Evolutionary conservation across 257 asterid genomes (phyloP).

Genomic region (Mentha longifolia): DNA sequence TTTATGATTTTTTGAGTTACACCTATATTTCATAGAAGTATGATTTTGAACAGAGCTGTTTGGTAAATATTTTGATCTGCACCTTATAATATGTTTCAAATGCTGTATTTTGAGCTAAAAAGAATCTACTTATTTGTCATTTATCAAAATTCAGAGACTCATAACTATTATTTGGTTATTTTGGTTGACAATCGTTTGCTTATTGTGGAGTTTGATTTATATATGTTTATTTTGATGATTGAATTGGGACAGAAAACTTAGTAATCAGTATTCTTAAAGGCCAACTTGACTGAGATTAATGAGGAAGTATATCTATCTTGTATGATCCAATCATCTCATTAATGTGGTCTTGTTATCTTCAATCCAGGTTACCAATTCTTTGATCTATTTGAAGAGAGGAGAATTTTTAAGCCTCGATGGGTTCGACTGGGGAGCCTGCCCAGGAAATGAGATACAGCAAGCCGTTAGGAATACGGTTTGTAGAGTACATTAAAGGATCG

Average conservation of each 20-base stretch:
- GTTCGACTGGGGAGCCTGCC: conserved; percentile 46
- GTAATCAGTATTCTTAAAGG: background rate
- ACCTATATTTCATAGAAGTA: background rate
- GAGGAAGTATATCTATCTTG: background rate
- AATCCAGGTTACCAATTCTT: conserved; percentile 43
- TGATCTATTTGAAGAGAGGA: conserved; percentile 18
- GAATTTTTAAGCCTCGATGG: conserved; percentile 45
- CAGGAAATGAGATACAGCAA: conserved; percentile 37
- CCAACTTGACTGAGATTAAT: background rate
- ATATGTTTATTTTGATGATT: background rate
- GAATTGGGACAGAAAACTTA: background rate
- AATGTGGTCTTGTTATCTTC: background rate
- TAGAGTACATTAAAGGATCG: conserved; percentile 62
- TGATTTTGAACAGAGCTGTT: background rate
- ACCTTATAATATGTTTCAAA: background rate
- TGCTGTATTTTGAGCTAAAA: background rate
- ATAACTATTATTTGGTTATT: too few species aligned
- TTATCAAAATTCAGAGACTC: background rate
- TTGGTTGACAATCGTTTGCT: too few species aligned
- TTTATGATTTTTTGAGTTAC: conserved; percentile 13
- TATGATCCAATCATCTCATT: background rate
- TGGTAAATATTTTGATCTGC: conserved; percentile 9
- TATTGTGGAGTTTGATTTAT: background rate
- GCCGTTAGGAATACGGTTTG: conserved; percentile 67
- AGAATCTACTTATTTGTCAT: background rate